Conservation (phyloP, 83 land plant genomes). For the Thuja plicata region DNA sequence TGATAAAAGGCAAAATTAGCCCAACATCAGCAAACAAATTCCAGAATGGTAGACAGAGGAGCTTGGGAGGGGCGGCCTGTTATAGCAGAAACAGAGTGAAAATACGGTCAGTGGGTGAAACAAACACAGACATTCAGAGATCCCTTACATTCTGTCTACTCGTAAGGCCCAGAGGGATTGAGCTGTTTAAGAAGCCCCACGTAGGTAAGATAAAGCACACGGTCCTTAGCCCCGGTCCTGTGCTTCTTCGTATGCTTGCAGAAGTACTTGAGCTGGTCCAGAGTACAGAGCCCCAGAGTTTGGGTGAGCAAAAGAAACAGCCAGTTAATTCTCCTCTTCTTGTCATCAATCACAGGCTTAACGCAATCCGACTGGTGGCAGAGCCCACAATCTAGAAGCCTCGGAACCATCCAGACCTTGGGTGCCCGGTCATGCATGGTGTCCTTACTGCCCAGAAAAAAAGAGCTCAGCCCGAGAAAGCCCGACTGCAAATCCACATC, state of each 20-base stretch:
- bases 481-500: conserved; percentile 36
- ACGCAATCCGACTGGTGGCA: conserved; percentile 65
- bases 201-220: conserved; percentile 83
- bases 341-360: conserved; percentile 60
- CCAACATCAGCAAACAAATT: no score
- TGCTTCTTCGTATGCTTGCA: conserved; percentile 82
- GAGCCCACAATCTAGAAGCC: conserved; percentile 44
- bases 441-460: conserved; percentile 32
- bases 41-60: no score
- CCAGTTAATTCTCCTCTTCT: conserved; percentile 81
- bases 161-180: conserved; percentile 12
- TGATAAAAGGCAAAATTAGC: no score
- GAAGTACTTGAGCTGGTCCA: conserved; percentile 88
- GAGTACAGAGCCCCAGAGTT: conserved; percentile 69
- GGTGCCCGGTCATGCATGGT: conserved; percentile 75
- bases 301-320: conserved; percentile 79
- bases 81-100: no score
- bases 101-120: no score
- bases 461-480: conserved; percentile 35
- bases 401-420: conserved; percentile 56
- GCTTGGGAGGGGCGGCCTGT: no score
- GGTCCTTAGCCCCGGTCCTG: conserved; percentile 85
- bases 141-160: not conserved
- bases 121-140: no score
- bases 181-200: conserved; percentile 72